Evolutionary conservation across 129 eudicot genomes (phyloP).

Genomic region (Flaveria bidentis): DNA sequence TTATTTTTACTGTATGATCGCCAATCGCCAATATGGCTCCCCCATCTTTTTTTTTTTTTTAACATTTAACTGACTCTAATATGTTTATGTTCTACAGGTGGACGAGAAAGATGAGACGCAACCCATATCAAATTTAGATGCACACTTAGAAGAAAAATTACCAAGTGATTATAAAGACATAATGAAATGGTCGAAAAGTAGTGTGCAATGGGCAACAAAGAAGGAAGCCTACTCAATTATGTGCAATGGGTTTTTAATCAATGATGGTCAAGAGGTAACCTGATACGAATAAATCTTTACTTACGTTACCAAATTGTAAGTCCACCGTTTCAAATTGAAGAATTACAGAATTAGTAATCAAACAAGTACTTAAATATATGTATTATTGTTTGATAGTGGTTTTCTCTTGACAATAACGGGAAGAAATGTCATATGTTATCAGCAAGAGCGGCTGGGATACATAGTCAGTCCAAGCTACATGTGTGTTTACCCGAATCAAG

Average conservation of each 20-base stretch:
- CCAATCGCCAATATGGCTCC: no score
- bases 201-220: not conserved
- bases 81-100: not conserved
- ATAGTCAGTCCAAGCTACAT: no score
- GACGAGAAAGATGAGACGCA: not conserved
- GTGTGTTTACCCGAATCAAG: constrained; percentile 16
- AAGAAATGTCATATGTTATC: constrained; percentile 25
- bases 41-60: no score
- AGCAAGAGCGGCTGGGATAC: not conserved
- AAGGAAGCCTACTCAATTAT: constrained; percentile 14
- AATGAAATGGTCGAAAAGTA: not conserved
- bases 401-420: constrained; percentile 11
- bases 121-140: not conserved
- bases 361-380: not conserved
- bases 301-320: no score
- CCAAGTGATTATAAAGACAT: not conserved
- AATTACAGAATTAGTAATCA: not conserved
- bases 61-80: no score
- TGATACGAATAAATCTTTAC: no score
- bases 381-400: constrained; percentile 17
- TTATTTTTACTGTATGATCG: no score
- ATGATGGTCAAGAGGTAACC: not conserved
- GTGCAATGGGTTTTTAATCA: constrained; percentile 13
- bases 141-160: not conserved
- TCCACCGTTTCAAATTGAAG: no score